Base-by-base conservation (phyloP, 495 filamentous ascomycete species). In the Trichoderma parareesei region DNA sequence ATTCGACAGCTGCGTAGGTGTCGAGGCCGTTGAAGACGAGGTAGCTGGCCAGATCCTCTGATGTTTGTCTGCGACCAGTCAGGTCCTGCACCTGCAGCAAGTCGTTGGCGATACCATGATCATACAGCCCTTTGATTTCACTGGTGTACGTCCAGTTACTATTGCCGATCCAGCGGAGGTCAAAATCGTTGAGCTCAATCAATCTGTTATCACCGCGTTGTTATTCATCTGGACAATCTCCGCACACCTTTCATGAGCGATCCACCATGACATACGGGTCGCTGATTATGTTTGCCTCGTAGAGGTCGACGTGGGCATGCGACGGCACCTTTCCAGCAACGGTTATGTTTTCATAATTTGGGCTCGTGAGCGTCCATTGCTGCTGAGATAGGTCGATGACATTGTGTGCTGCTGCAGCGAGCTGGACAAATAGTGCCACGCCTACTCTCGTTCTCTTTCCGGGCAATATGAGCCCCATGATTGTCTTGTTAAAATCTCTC, bases 11-110 rank as follows among this genome's bases (percentile, higher is more conserved):
- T 27, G 85, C 76, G 67, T 88, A 89, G 0, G 86, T 90, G 64
- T 89, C 87, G 10, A 88, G 76, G 5, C 87, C 86, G 66, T 89
- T 81, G 70, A 89, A 88, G 4, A 87, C 76, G 20, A 88, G 76
- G 73, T 78, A 86, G 1, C 81, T 83, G 13, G 38, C 10, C 33
- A 65, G 14, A 67, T 62, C 38, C 72, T 65, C 73, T 65, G 49
- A 6, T 44, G 46, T 49, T 35, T 67, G 35, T 57, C 60, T 48
- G 59, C 53, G 46, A 64, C 35, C 2, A 16, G 40, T 5, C 46
- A 65, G 55, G 69, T 63, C 55, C 20, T 41, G n/a, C 16, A 3
- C 13, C 18, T 1, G 10, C 13, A 43, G 27, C 18, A 59, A 13
- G 41, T 60, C 7, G 38, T 13, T 49, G 49, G 6, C 38, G 10